Percentiles rank a stretch among this genome's conserved stretches.
phyloP scores from a whole-genome alignment of 352 stramenopile species.

The Lagenidium giganteum region DNA sequence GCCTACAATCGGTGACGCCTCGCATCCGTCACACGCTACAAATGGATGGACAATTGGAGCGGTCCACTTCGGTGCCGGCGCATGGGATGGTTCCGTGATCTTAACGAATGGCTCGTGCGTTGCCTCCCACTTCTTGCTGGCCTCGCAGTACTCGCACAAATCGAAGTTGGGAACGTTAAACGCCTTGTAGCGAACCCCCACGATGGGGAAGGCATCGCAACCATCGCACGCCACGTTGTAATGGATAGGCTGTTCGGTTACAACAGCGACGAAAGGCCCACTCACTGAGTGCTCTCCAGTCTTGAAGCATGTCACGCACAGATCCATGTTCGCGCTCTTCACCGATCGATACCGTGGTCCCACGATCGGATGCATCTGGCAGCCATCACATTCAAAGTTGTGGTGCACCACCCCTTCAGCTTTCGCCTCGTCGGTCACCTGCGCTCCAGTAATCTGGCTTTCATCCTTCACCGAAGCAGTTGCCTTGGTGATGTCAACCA shows the following conservation, averaged over 20 bases:
- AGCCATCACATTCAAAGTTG: slow-evolving; percentile 32
- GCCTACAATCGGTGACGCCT: slow-evolving; percentile 46
- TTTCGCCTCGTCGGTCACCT: slow-evolving; percentile 3
- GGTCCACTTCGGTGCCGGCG: slow-evolving; percentile 5
- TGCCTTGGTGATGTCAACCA: too few species aligned
- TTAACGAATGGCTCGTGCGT: slow-evolving; percentile 44
- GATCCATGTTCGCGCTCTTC: slow-evolving; percentile 23
- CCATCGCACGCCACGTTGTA: slow-evolving; percentile 40
- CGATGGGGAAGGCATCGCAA: slow-evolving; percentile 56
- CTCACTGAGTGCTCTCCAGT: not conserved
- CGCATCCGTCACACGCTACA: slow-evolving; percentile 32
- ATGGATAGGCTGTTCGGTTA: slow-evolving; percentile 20
- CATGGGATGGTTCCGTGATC: slow-evolving; percentile 35
- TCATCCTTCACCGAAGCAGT: too few species aligned
- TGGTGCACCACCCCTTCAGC: slow-evolving; percentile 18
- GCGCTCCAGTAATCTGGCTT: too few species aligned
- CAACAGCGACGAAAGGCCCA: slow-evolving; percentile 16
- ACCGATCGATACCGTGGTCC: slow-evolving; percentile 28
- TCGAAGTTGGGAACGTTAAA: slow-evolving; percentile 58
- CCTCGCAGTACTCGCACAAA: slow-evolving; percentile 48
- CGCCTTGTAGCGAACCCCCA: slow-evolving; percentile 66
- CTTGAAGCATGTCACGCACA: slow-evolving; percentile 24
- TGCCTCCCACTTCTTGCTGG: slow-evolving; percentile 13
- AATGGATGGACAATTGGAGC: slow-evolving; percentile 12
- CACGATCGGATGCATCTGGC: slow-evolving; percentile 24